These are phyloP conservation scores for Ophiostoma tasmaniense DNA, from an alignment of 2,329 filamentous ascomycete species.

Conservation along the genomic window DNA sequence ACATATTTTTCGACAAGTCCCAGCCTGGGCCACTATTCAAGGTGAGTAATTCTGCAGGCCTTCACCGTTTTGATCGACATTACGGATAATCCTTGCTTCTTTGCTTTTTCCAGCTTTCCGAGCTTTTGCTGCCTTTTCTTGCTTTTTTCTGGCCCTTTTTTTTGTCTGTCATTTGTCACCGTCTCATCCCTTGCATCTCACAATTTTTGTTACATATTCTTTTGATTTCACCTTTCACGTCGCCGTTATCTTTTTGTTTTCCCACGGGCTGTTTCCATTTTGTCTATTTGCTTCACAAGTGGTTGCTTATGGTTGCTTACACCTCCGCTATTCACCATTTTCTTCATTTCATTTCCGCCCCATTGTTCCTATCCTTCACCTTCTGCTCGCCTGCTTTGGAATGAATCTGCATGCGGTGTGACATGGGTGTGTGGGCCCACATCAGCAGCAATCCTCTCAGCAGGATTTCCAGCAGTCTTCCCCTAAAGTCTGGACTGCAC, in stretches of 20 bases:
- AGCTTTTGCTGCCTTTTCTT: background rate
- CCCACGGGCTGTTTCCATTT: no score
- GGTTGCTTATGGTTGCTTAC: background rate
- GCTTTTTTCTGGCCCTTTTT: background rate
- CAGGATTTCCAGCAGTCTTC: background rate
- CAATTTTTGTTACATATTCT: background rate
- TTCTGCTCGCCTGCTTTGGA: conserved; percentile 14
- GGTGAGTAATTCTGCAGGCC: background rate
- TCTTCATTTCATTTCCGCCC: background rate
- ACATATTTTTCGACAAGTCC: background rate
- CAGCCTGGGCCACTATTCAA: background rate
- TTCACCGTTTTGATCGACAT: background rate
- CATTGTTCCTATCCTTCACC: background rate
- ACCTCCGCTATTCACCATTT: background rate
- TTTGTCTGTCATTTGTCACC: background rate
- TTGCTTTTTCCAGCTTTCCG: no score
- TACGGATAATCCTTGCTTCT: background rate
- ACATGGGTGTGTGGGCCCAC: conserved; percentile 13
- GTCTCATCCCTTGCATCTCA: background rate
- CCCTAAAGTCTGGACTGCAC: background rate
- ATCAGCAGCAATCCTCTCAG: conserved; percentile 8
- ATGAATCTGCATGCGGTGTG: conserved; percentile 11
- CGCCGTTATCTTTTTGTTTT: background rate
- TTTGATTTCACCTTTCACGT: background rate
- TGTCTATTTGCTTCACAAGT: background rate